Conservation (phyloP, 371 early-diverging fungal species). For the Batrachochytrium dendrobatidis region DNA sequence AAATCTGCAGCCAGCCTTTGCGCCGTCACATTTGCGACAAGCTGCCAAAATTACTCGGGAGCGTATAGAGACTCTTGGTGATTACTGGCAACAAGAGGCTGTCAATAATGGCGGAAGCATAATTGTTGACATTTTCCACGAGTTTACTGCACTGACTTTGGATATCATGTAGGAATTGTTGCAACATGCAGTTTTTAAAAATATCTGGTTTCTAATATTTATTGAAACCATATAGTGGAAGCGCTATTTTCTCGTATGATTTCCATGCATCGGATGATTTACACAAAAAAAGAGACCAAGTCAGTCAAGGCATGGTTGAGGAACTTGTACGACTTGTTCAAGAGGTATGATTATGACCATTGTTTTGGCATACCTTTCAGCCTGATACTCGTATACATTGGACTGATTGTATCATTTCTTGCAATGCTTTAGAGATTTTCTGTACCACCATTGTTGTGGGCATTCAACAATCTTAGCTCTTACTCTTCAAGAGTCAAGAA, state of each 20-base stretch:
- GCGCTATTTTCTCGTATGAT: not conserved
- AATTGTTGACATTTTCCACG: not conserved
- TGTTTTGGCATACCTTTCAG: not conserved
- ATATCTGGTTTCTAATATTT: too few relatives aligned
- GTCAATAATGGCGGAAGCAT: not conserved
- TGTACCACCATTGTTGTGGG: not conserved
- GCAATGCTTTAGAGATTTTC: too few relatives aligned
- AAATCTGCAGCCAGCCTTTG: constrained; percentile 36
- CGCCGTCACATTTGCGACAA: constrained; percentile 20
- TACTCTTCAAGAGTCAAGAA: not conserved
- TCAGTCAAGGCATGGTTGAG: too few relatives aligned
- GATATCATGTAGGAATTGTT: constrained; percentile 3
- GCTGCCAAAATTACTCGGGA: constrained; percentile 3
- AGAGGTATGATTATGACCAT: not conserved
- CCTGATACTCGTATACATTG: too few relatives aligned
- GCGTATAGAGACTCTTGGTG: constrained; percentile 4
- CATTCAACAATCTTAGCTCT: not conserved
- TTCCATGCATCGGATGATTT: not conserved
- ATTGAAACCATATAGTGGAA: not conserved
- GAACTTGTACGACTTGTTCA: too few relatives aligned
- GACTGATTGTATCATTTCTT: too few relatives aligned
- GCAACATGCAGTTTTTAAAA: not conserved
- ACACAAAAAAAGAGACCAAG: too few relatives aligned
- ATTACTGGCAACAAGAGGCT: not conserved
- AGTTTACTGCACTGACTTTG: constrained; percentile 3